Evolutionary conservation across 352 stramenopile species (phyloP), one percentile per base, ranked within the genome.

Genomic region (Thraustochytrium sp.): DNA sequence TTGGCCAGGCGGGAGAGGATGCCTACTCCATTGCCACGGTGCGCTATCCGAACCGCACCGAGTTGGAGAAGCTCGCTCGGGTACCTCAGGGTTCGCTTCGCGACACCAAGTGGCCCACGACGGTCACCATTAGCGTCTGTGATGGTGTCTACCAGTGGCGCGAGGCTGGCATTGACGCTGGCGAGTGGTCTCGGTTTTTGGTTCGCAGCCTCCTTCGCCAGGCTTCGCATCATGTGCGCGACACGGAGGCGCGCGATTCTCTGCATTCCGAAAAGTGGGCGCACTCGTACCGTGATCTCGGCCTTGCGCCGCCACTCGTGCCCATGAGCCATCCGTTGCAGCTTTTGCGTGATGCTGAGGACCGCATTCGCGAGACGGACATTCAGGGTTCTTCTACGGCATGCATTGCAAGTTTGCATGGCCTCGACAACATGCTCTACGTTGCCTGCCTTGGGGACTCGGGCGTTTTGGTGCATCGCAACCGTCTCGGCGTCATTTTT

Each of bases 111-210:
- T 26, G 76, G 11, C 68, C 68, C 23, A 80, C 68, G 26, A 80
- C 68, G n/a, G 31, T 80, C 8, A 80, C 68, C 9, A 80, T 80
- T 31, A 63, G 31, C 38, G 68, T 80, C 34, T 61, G 44, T 18
- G 68, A 80, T 26, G 68, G 68, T 18, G 68, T 80, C 18, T 80
- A 63, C 31, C 40, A 46, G 34, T 80, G 68, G 68, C 68, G 68
- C 11, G 40, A 80, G 18, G 34, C 38, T 2, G 68, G 68, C 8
- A 80, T 80, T 72, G 68, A 80, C 38, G 68, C 68, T 23, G 68
- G 68, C 18, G 68, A 80, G 31, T 80, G 68, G 68, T 80, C 68
- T 11, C 48, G 53, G 23, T 72, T 51, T 44, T 44, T 80, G 13
- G 42, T 31, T 5, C 48, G 46, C 5, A 46, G 13, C 34, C 34